These are phyloP conservation scores for Geranomyces michiganensis DNA, from an alignment of 192 early-diverging fungal species.

Conservation along the genomic window DNA sequence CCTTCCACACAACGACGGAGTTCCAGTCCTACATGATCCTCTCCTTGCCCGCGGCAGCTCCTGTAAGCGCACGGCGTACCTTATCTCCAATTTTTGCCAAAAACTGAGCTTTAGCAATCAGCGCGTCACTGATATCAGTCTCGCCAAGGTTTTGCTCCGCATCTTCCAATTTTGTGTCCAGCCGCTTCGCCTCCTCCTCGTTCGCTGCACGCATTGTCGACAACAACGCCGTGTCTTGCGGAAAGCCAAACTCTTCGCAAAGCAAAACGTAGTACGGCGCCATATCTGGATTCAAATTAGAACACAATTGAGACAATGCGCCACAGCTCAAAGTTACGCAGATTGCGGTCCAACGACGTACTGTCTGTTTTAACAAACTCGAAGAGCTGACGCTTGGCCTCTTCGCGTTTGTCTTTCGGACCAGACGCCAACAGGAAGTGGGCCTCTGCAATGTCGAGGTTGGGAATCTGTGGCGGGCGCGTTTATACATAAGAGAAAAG, in stretches of 20 bases:
- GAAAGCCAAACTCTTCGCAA: slow-evolving; percentile 63
- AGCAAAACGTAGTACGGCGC: slow-evolving; percentile 76
- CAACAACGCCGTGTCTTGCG: slow-evolving; percentile 58
- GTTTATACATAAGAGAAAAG: neutral
- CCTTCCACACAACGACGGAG: neutral
- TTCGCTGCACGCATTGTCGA: slow-evolving; percentile 68
- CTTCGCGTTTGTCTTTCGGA: slow-evolving; percentile 65
- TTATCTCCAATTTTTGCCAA: slow-evolving; percentile 93
- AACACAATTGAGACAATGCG: no score
- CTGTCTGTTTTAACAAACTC: slow-evolving; percentile 80
- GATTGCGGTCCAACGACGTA: slow-evolving; percentile 47
- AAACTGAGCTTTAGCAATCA: slow-evolving; percentile 89
- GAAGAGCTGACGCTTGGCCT: slow-evolving; percentile 71
- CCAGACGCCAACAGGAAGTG: slow-evolving; percentile 79
- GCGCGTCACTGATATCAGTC: slow-evolving; percentile 80
- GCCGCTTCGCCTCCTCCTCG: slow-evolving; percentile 70
- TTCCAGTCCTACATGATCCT: no score
- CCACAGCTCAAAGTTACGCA: no score
- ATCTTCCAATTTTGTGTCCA: slow-evolving; percentile 85
- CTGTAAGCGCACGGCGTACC: slow-evolving; percentile 45
- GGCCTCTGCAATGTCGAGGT: slow-evolving; percentile 82
- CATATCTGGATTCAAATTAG: slow-evolving; percentile 73
- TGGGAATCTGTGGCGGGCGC: slow-evolving; percentile 68
- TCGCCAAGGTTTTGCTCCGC: slow-evolving; percentile 94
- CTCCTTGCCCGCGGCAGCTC: neutral